phyloP scores from a whole-genome alignment of 768 basidiomycete species.

The Tubosaeta brunneosetosa region DNA sequence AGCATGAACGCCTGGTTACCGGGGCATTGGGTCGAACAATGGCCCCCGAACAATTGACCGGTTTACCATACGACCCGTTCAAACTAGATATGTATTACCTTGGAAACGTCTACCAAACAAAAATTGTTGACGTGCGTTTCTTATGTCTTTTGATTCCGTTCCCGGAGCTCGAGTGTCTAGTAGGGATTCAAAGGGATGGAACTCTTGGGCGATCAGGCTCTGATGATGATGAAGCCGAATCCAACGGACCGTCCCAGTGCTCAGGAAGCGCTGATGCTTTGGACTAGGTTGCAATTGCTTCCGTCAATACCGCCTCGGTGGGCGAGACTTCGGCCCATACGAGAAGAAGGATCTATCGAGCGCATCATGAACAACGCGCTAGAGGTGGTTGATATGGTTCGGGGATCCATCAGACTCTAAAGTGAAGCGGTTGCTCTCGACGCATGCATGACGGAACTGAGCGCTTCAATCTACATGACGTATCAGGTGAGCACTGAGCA shows the following conservation, averaged over 20 bases:
- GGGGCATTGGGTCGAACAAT: constrained; percentile 8
- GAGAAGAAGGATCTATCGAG: constrained; percentile 9
- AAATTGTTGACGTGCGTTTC: constrained; percentile 14
- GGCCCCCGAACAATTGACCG: constrained; percentile 20
- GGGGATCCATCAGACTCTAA: not conserved
- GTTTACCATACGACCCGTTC: constrained; percentile 26
- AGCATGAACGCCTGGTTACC: not conserved
- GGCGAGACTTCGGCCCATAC: constrained; percentile 5
- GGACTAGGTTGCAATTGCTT: constrained; percentile 4
- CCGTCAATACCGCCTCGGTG: constrained; percentile 2
- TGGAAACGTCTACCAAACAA: constrained; percentile 6
- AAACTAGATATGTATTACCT: constrained; percentile 28
- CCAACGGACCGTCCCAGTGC: constrained; percentile 4
- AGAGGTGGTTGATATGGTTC: constrained; percentile 9
- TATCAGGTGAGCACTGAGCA: too few species aligned
- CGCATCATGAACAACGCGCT: constrained; percentile 12
- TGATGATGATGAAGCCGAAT: constrained; percentile 3
- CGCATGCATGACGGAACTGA: too few species aligned
- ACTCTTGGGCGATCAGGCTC: not conserved
- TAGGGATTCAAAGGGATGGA: constrained; percentile 8
- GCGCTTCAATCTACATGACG: too few species aligned
- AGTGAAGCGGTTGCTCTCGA: too few species aligned
- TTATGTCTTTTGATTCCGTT: not conserved
- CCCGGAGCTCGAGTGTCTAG: not conserved
- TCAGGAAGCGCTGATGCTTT: not conserved